phyloP scores from a whole-genome alignment of 371 early-diverging fungal genomes.

The Syncephalastrum sp. region DNA sequence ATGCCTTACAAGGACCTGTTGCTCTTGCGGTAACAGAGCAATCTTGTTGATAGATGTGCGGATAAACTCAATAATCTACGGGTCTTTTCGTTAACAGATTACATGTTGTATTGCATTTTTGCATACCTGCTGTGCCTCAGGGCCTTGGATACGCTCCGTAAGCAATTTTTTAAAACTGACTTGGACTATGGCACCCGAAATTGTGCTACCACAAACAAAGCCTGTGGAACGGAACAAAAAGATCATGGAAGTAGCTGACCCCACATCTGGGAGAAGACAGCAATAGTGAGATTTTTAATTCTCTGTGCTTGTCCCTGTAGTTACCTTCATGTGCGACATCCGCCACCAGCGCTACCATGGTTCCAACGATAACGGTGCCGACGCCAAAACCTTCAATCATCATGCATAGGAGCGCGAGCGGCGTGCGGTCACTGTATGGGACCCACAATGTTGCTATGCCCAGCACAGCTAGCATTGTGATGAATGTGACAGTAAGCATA shows the following conservation, averaged over 20 bases:
- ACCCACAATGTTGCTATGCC: constrained; percentile 13
- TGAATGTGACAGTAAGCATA: constrained; percentile 14
- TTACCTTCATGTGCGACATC: constrained; percentile 36
- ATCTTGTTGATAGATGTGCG: constrained; percentile 38
- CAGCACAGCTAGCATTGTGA: constrained; percentile 5
- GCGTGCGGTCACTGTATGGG: constrained; percentile 7
- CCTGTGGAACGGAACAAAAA: constrained; percentile 51
- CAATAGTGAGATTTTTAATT: background rate
- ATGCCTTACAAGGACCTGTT: background rate
- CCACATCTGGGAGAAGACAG: constrained; percentile 21
- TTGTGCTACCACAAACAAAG: constrained; percentile 36
- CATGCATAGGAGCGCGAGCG: constrained; percentile 24
- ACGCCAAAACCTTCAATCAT: constrained; percentile 41
- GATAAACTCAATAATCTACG: constrained; percentile 33
- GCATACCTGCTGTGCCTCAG: constrained; percentile 30
- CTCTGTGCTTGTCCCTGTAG: background rate
- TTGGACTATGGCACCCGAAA: constrained; percentile 45
- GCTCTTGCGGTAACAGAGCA: constrained; percentile 25
- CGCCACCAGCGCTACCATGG: constrained; percentile 48
- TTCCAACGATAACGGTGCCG: constrained; percentile 41
- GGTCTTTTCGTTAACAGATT: background rate
- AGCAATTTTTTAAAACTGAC: constrained; percentile 29
- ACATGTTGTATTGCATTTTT: background rate
- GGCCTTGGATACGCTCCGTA: constrained; percentile 26
- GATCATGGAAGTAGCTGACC: constrained; percentile 47